Evolutionary conservation across 257 asterid species (phyloP).

Genomic region (Verbena officinalis): DNA sequence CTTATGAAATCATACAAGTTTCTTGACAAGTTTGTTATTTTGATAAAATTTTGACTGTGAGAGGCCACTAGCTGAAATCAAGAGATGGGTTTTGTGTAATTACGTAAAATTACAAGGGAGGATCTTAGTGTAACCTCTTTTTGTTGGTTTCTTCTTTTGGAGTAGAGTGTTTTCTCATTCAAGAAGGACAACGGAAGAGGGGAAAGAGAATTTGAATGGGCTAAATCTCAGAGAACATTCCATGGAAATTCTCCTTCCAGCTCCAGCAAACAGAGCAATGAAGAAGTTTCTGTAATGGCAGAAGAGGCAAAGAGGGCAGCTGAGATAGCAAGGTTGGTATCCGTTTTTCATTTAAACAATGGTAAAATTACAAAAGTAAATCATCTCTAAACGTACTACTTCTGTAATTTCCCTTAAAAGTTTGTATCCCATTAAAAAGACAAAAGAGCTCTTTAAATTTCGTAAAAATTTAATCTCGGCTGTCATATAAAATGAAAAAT

Average conservation of each 20-base stretch:
- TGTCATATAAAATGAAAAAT: too few relatives aligned
- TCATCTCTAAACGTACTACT: too few relatives aligned
- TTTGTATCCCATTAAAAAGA: too few relatives aligned
- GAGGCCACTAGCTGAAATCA: too few relatives aligned
- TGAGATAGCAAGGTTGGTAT: slow-evolving; percentile 22
- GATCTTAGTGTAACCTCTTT: neutral
- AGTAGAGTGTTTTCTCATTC: slow-evolving; percentile 18
- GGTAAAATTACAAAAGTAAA: too few relatives aligned
- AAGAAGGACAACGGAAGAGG: slow-evolving; percentile 4
- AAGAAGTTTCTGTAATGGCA: neutral
- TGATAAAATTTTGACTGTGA: too few relatives aligned
- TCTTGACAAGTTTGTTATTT: too few relatives aligned
- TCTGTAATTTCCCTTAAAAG: too few relatives aligned
- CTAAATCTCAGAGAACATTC: neutral
- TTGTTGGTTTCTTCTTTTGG: neutral
- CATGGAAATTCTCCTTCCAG: too few relatives aligned
- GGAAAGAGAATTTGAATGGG: slow-evolving; percentile 9
- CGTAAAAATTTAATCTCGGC: too few relatives aligned
- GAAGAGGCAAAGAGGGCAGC: neutral
- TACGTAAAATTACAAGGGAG: neutral
- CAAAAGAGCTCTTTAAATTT: too few relatives aligned
- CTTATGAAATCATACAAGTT: too few relatives aligned
- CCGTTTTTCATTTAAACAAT: neutral
- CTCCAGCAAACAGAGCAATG: neutral
- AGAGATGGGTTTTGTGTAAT: neutral